Evolutionary conservation across 176 grass and related monocot genomes (phyloP).

Genomic region (Oryza punctata): DNA sequence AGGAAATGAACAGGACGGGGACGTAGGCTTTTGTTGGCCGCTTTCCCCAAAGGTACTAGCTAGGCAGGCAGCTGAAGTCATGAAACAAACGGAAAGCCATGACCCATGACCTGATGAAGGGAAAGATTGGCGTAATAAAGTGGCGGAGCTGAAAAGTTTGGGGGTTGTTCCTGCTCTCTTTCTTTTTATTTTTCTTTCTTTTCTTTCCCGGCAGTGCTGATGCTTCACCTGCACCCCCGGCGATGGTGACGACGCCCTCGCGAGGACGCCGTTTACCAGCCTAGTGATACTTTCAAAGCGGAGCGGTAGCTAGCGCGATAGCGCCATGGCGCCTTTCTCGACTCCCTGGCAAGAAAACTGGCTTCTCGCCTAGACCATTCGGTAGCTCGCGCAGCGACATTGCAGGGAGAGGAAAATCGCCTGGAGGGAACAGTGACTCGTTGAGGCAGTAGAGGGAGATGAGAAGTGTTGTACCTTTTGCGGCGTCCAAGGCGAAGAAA

Average conservation of each 20-base stretch:
- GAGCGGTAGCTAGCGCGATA: not conserved
- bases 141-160: not conserved
- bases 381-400: not conserved
- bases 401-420: not conserved
- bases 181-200: not conserved
- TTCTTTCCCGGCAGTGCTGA: not conserved
- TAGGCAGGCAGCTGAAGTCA: not conserved
- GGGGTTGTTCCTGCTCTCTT: conserved; percentile 8
- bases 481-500: not conserved
- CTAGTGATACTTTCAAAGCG: not conserved
- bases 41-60: not conserved
- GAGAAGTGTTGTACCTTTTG: conserved; percentile 35
- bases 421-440: not conserved
- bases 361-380: not conserved
- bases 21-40: conserved; percentile 29
- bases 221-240: not conserved
- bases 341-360: not conserved
- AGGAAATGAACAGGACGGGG: not conserved
- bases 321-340: not conserved
- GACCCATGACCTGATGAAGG: conserved; percentile 23
- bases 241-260: not conserved
- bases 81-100: conserved; percentile 26
- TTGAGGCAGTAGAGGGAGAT: not conserved
- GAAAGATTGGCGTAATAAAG: conserved; percentile 23
- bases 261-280: not conserved